A percentile compares a stretch with the other conserved stretches of the same genome.
These are phyloP conservation scores for Leptodermis oblonga DNA, from an alignment of 257 asterid genomes.

Conservation along the genomic window DNA sequence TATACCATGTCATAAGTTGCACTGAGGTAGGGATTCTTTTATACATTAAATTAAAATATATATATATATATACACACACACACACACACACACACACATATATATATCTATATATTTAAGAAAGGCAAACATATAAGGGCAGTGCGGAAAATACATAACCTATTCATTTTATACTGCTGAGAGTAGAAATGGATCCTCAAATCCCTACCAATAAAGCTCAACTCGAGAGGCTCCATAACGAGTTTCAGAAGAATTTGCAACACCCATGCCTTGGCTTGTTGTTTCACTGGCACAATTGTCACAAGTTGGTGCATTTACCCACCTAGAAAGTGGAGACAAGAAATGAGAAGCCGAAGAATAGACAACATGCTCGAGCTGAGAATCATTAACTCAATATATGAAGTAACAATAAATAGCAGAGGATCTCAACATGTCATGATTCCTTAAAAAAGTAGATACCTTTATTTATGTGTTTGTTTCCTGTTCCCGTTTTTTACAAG, in stretches of 20 bases:
- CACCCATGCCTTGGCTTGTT: slow-evolving; percentile 67
- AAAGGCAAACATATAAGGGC: not conserved
- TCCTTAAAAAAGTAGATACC: not conserved
- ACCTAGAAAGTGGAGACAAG: slow-evolving; percentile 44
- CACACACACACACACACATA: too few species aligned
- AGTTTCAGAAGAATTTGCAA: slow-evolving; percentile 53
- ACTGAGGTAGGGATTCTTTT: not conserved
- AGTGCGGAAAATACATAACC: not conserved
- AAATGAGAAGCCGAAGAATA: not conserved
- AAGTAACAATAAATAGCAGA: not conserved
- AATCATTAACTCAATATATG: too few species aligned
- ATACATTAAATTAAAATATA: not conserved
- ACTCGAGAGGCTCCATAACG: slow-evolving; percentile 77
- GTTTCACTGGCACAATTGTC: slow-evolving; percentile 71
- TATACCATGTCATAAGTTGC: too few species aligned
- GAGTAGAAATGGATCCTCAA: not conserved
- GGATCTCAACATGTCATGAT: not conserved
- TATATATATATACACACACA: not conserved
- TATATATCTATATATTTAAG: too few species aligned
- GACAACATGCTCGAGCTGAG: not conserved
- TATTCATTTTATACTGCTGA: not conserved
- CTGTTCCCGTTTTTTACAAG: too few species aligned
- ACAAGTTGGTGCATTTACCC: slow-evolving; percentile 95
- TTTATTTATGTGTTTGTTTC: not conserved
- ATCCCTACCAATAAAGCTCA: slow-evolving; percentile 70